Conservation (phyloP, 306 rosid genomes). For the Sicyos edulis region DNA sequence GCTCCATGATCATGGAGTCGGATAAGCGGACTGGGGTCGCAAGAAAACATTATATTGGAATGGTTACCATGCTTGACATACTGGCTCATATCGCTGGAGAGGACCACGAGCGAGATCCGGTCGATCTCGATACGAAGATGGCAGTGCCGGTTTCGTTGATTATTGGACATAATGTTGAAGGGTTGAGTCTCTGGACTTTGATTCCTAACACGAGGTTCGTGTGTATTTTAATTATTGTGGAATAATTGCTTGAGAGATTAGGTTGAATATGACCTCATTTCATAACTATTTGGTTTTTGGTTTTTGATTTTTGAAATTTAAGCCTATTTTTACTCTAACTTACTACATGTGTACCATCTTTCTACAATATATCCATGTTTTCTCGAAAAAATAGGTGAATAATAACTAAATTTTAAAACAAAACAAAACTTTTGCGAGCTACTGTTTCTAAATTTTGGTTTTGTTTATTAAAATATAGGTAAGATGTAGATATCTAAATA, state of each 20-base stretch:
- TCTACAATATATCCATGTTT: no score
- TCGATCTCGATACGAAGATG: constrained; percentile 58
- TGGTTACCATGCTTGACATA: constrained; percentile 85
- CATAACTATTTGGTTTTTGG: no score
- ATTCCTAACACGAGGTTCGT: constrained; percentile 66
- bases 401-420: no score
- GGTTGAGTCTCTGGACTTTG: constrained; percentile 85
- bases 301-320: no score
- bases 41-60: constrained; percentile 79
- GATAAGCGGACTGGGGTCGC: constrained; percentile 57
- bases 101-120: constrained; percentile 24
- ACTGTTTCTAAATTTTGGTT: no score
- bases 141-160: constrained; percentile 53
- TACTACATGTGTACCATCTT: no score
- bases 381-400: no score
- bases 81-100: constrained; percentile 70
- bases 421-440: no score
- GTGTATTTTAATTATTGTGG: no score
- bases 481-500: no score
- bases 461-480: no score
- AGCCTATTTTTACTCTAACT: no score
- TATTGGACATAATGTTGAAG: constrained; percentile 66
- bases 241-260: not conserved
- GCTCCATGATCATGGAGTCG: constrained; percentile 76
- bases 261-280: not conserved